Evolutionary conservation across 1,284 basidiomycete genomes (phyloP), one percentile per base, ranked within the genome.

Genomic region (Mycosarcoma maydis): DNA sequence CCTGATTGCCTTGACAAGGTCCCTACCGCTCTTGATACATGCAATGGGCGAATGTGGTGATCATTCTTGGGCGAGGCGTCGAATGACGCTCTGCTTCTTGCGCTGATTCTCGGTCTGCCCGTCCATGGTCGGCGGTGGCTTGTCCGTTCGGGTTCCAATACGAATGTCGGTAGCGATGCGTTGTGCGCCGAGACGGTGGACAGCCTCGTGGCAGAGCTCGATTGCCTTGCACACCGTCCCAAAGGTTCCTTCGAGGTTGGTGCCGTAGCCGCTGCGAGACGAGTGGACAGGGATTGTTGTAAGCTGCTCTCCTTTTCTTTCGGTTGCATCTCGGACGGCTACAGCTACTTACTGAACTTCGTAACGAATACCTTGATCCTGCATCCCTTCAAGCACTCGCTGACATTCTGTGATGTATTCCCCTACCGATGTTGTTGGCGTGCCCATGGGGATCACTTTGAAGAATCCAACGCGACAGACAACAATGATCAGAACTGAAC

Each of bases 141-240:
- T 76, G 59, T 76, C 75, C 16, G 67, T 73, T 27, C 76, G 54
- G 11, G 80, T 81, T 14, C 80, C 80, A 23, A 81, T 75, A 14
- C 80, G 76, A 40, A 81, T 72, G 58, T 81, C 77, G 33, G 80
- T 80, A 6, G 80, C 77, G 43, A 81, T 81, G 13, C 80, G 65
- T 16, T 72, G 73, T 3, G 74, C 78, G n/a, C 78, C 78, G 32
- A 76, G 67, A 26, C 67, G 65, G 39, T 80, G 78, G 8, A 81
- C 77, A 0, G 77, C 78, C 23, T 78, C 75, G 44, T 81, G 80
- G 38, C 80, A 81, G 17, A 50, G 54, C 49, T 78, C 69, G 33
- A 81, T 73, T 10, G 78, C 80, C 17, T 56, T 55, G 45, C 68
- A 72, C 13, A 81, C 80, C 7, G 59, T 42, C 6, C 69, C 58